phyloP scores from a whole-genome alignment of 176 grass and related monocot species.

The Aegilops umbellulata region DNA sequence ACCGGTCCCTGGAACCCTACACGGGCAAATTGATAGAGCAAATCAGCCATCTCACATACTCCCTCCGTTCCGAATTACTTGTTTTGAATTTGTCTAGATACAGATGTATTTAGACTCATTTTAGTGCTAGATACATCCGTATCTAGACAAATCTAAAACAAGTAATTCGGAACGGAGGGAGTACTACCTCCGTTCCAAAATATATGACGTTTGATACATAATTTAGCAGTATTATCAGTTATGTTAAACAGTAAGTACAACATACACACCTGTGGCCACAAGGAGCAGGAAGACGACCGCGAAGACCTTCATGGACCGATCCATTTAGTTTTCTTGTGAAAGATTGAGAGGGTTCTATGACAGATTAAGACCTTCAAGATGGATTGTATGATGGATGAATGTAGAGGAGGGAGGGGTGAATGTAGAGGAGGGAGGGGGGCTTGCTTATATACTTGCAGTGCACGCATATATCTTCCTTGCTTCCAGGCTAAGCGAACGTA shows the following conservation, averaged over 20 bases:
- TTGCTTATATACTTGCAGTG: neutral
- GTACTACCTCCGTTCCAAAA: too few relatives aligned
- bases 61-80: too few relatives aligned
- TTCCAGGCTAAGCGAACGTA: neutral
- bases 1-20: conserved; percentile 23
- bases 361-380: neutral
- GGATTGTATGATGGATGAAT: neutral
- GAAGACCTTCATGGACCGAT: neutral
- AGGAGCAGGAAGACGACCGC: neutral
- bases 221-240: neutral
- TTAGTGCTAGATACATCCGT: too few relatives aligned
- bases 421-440: neutral
- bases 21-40: neutral
- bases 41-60: neutral
- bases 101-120: too few relatives aligned
- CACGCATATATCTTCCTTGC: neutral
- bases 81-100: too few relatives aligned
- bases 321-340: neutral
- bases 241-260: neutral
- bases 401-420: neutral
- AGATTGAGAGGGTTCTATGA: neutral
- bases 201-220: neutral
- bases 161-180: too few relatives aligned
- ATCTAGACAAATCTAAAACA: too few relatives aligned
- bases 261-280: neutral